Evolutionary conservation across 163 green algal genomes (phyloP), one percentile per base, ranked within the genome.

Genomic region (Scenedesmus sp.): DNA sequence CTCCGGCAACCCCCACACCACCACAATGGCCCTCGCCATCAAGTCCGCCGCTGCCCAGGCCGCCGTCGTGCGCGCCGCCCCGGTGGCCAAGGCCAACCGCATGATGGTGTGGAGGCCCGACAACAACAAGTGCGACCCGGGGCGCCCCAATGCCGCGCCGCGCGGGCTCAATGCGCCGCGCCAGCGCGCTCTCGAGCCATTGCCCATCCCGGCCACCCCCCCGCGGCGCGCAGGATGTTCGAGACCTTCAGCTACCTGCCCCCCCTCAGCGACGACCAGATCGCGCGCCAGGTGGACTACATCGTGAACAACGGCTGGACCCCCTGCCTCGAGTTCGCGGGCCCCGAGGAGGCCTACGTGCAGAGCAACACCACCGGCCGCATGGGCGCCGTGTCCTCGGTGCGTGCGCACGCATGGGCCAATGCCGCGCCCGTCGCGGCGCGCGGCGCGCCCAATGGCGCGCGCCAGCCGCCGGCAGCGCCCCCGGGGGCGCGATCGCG

Each of bases 231-330:
- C 91, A 95, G 88, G 91, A 91, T 94, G 84, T 99, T 97, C 89
- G 96, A 99, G 96, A 98, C 94, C 85, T 94, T 99, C 84, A 98
- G 94, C 66, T 99, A 94, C 94, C 93, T 99, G 85, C 96, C 96
- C 69, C 91, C 94, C 57, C 92, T 99, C 58, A 92, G 88, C 78
- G 80, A 94, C 63, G 88, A 93, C 66, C 86, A 94, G 81, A 97
- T 99, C 85, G 84, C 92, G 83, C 90, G 87, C 74, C 93, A 98
- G 92, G 94, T 98, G 31, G 86, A 95, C 83, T 99, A 98, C 93
- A 91, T 98, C 71, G 83, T 97, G 73, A 83, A 82, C 88, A 98
- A 98, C 88, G 92, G 89, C 74, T 94, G 85, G 83, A 88, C 85
- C 44, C 84, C 86, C 63, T 92, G 86, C 87, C 90, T 99, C 66